Conservation (phyloP, 257 asterid genomes). For the Salvia rosmarinus region DNA sequence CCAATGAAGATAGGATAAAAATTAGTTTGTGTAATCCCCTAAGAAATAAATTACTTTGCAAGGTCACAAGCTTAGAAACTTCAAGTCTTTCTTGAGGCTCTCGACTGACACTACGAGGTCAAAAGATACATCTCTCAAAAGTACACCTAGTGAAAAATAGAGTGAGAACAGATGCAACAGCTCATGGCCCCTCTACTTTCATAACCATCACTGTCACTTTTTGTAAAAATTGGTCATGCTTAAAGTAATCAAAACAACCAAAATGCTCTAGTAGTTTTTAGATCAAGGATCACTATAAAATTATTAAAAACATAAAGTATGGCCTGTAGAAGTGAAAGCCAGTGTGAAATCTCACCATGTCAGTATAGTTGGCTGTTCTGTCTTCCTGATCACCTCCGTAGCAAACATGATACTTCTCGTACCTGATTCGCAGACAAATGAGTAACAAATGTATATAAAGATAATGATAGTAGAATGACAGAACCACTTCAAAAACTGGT, state of each 20-base stretch:
- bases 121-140: neutral
- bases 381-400: constrained; percentile 91
- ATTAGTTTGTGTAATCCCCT: neutral
- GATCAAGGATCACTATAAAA: neutral
- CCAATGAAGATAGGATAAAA: neutral
- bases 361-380: constrained; percentile 87
- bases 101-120: neutral
- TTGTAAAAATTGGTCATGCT: constrained; percentile 11
- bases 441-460: constrained; percentile 14
- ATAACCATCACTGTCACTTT: neutral
- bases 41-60: neutral
- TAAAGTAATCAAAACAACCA: constrained; percentile 22
- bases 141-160: constrained; percentile 6
- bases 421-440: constrained; percentile 53
- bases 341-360: constrained; percentile 67
- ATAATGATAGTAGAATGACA: constrained; percentile 7
- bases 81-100: constrained; percentile 4
- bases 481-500: constrained; percentile 10
- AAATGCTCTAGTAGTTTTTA: neutral
- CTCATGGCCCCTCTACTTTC: neutral
- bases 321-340: neutral
- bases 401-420: constrained; percentile 92
- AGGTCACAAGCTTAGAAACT: neutral
- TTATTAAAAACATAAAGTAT: neutral
- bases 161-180: constrained; percentile 9